Evolutionary conservation across 2,329 filamentous ascomycete genomes (phyloP), one percentile per base, ranked within the genome.

Genomic region (Hypoxylon sp.): DNA sequence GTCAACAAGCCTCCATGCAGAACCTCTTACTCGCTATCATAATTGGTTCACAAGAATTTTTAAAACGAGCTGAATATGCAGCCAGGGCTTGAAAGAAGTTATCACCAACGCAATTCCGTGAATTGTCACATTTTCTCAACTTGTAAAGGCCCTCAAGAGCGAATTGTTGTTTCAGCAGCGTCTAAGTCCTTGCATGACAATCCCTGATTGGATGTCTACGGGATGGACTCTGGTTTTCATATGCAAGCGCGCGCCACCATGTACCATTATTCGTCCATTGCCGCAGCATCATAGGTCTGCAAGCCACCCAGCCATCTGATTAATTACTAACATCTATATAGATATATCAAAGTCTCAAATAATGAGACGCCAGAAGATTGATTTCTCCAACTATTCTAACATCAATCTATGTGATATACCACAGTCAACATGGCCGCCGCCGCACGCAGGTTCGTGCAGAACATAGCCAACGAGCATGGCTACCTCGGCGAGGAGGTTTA

Each of bases 381-480:
- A 1, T n/a, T 30, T 12, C 16, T 27, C 23, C n/a, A 30, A 5
- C 14, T 25, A 29, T 14, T 47, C 7, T 7, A 29, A 47, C 8
- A 47, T 27, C 45, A 30, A 47, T 16, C 1, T 34, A 34, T 30
- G 5, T 29, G 2, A 21, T 23, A 19, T 3, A 34, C 3, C 1
- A 8, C 12, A 21, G 23, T n/a, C 50, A 41, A 39, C 12, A 52
- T 52, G 50, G 50, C 50, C 32, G 3, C 3, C 11, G 37, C 19
- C 16, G 63, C 63, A 60, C 50, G 63, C 50, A 50, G 29, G 47
- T 39, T 74, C 27, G 71, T 74, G 29, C 30, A 64, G 27, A 30
- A 37, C 0, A 72, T 74, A 43, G 50, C 67, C 3, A 47, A 61
- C 3, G 65, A 71, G 1, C 70, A 74, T 70, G 73, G 73, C 45